These are phyloP conservation scores for Moniliella sp. DNA, from an alignment of 1,284 basidiomycete genomes.

Conservation along the genomic window DNA sequence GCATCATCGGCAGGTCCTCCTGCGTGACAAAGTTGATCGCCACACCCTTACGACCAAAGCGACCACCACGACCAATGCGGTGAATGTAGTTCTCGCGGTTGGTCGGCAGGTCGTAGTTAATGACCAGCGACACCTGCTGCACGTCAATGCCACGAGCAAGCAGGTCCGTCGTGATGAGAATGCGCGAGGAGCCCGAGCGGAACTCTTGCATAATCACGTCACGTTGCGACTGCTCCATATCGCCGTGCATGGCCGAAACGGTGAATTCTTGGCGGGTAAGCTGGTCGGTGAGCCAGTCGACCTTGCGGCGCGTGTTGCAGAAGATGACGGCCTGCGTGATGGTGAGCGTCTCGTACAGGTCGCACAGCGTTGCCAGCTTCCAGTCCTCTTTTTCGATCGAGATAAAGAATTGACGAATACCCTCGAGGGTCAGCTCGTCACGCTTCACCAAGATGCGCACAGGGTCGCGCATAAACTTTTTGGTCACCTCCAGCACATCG, in stretches of 20 bases:
- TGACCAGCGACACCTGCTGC: constrained; percentile 89
- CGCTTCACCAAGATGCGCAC: constrained; percentile 96
- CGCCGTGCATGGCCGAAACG: constrained; percentile 48
- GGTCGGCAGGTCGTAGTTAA: constrained; percentile 81
- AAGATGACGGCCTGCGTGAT: constrained; percentile 99
- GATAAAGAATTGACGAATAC: constrained; percentile 99
- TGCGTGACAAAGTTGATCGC: constrained; percentile 42
- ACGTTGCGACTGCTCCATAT: constrained; percentile 95
- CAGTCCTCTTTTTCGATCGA: constrained; percentile 99
- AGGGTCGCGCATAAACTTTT: constrained; percentile 98
- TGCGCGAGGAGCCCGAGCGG: constrained; percentile 51
- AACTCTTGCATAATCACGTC: constrained; percentile 98
- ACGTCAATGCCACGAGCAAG: constrained; percentile 98
- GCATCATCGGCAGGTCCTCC: constrained; percentile 43
- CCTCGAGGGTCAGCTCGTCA: constrained; percentile 95
- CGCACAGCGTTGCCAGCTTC: constrained; percentile 97
- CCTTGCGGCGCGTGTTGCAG: constrained; percentile 95
- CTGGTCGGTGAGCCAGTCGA: constrained; percentile 97
- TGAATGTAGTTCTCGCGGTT: constrained; percentile 98
- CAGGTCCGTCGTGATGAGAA: constrained; percentile 46
- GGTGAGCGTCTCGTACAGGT: constrained; percentile 84
- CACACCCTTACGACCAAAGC: constrained; percentile 77
- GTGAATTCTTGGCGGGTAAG: constrained; percentile 49
- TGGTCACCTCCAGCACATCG: constrained; percentile 97
- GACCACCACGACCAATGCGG: constrained; percentile 80